Evolutionary conservation across 495 filamentous ascomycete species (phyloP), one percentile per base, ranked within the genome.

Genomic region (Aspergillus hancockii): DNA sequence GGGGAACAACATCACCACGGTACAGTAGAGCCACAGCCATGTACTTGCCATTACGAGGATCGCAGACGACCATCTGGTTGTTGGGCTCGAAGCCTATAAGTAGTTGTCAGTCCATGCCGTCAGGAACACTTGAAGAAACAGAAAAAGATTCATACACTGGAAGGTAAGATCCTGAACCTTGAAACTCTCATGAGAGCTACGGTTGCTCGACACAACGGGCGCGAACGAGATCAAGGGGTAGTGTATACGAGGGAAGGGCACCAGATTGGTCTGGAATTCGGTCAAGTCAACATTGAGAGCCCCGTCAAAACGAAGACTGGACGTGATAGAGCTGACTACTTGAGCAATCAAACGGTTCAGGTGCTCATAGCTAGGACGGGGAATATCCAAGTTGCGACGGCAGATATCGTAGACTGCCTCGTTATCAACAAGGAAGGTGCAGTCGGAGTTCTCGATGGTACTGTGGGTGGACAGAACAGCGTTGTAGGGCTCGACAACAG

Each of bases 31-130:
- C 90, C 30, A 93, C 90, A 51, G 91, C 91, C 91, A 96, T 96
- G 82, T 94, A 96, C 78, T 95, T 95, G 71, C 91, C 91, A 55
- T 93, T 91, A 65, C 89, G 88, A 55, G 91, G 91, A 67, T 96
- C 90, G 70, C 91, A 96, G 68, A 93, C 90, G 23, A 96, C 91
- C 91, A 96, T 96, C 80, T 96, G 91, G 81, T 96, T 96, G 82
- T 92, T 90, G 52, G 91, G 91, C 79, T 96, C 91, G 71, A 93
- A 93, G 76, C 90, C 85, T 85, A 61, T 52, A 19, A 59, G 62
- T 65, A 18, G 61, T 45, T 40, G 43, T 55, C 28, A 57, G 28
- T 36, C 30, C 71, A 85, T 83, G 70, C 6, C 22, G 1, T 8
- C 13, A 28, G 12, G 16, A 12, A 9, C 4, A 7, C 13, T 34